Conservation (phyloP, 1,284 basidiomycete species). For the Gomphus sp. region DNA sequence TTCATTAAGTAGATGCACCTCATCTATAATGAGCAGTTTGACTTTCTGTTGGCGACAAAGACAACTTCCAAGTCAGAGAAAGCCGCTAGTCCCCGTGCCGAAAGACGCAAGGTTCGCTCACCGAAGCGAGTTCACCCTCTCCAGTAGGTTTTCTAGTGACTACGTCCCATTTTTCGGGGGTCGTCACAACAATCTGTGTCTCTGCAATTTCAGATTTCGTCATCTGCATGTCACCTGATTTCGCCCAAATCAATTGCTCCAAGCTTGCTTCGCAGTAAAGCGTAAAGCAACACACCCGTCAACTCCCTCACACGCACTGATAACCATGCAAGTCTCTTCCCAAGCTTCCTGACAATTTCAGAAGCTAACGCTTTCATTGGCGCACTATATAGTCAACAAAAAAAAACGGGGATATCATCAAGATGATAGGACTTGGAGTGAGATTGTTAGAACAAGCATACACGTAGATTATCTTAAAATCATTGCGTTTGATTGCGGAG, state of each 20-base stretch:
- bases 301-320: conserved; percentile 84
- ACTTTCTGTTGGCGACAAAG: conserved; percentile 51
- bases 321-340: conserved; percentile 87
- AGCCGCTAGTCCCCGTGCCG: neutral
- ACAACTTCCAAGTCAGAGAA: neutral
- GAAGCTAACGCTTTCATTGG: conserved; percentile 98
- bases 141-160: conserved; percentile 96
- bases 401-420: neutral
- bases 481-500: conserved; percentile 55
- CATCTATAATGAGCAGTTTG: conserved; percentile 95
- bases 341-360: conserved; percentile 91
- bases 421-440: neutral
- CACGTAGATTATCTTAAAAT: conserved; percentile 99
- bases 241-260: neutral
- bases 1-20: conserved; percentile 96
- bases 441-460: conserved; percentile 24
- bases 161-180: conserved; percentile 99
- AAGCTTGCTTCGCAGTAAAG: too few species aligned
- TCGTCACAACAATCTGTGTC: conserved; percentile 98
- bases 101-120: conserved; percentile 26
- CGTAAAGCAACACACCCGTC: conserved; percentile 46
- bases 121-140: conserved; percentile 90
- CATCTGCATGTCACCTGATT: conserved; percentile 92
- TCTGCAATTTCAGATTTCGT: conserved; percentile 90
- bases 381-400: conserved; percentile 40